Evolutionary conservation across 1,139 yeast genomes (phyloP).

Genomic region (Geotrichum candidum): DNA sequence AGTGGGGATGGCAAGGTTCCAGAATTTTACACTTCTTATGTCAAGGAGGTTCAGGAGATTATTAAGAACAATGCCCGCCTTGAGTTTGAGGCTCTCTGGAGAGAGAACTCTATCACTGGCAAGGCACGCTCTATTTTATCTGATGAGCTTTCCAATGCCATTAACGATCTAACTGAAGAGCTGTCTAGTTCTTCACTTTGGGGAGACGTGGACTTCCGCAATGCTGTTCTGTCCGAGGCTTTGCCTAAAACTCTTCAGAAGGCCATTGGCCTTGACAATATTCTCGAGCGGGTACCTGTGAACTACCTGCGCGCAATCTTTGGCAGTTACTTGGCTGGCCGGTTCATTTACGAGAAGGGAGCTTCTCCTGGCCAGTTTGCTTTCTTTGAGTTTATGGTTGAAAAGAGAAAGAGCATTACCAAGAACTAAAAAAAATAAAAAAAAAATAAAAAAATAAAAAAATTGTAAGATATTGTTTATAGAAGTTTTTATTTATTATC

Average conservation of each 20-base stretch:
- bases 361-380: constrained; percentile 75
- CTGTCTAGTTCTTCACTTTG: constrained; percentile 73
- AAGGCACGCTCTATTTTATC: constrained; percentile 72
- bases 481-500: too few species aligned
- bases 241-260: constrained; percentile 70
- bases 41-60: constrained; percentile 70
- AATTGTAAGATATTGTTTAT: too few species aligned
- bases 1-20: constrained; percentile 48
- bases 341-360: constrained; percentile 84
- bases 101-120: constrained; percentile 60
- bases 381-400: constrained; percentile 63
- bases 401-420: constrained; percentile 36
- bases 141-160: constrained; percentile 77
- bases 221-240: constrained; percentile 66
- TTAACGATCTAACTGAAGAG: constrained; percentile 86
- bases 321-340: constrained; percentile 84
- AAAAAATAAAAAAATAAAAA: too few species aligned
- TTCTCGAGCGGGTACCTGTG: constrained; percentile 75
- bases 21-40: constrained; percentile 72
- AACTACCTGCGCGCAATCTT: constrained; percentile 83
- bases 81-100: constrained; percentile 87
- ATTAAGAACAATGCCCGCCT: constrained; percentile 71
- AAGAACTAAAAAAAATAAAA: constrained; percentile 67
- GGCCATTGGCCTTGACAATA: constrained; percentile 67
- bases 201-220: constrained; percentile 76